Evolutionary conservation across 1,284 basidiomycete species (phyloP), one percentile per base, ranked within the genome.

Genomic region (Cryptococcus sp.): DNA sequence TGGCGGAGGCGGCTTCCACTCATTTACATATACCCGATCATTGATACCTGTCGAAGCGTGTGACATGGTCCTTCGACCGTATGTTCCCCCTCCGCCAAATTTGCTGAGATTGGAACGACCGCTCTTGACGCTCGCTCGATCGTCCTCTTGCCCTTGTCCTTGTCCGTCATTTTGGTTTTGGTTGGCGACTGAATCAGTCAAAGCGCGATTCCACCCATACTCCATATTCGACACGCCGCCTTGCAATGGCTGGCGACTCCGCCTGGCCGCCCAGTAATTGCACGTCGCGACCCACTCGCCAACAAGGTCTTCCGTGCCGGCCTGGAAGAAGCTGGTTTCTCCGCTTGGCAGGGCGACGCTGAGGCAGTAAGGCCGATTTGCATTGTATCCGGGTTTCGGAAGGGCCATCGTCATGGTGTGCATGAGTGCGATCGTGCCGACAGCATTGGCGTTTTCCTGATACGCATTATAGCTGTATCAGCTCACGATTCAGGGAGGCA

Each of bases 161-260:
- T 35, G 30, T 35, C 30, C 30, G 8, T 35, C 30, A 35, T 35
- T 35, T 49, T 88, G 85, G 11, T 72, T 68, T 17, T 88, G 85
- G 13, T 72, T 68, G 17, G 81, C 68, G 13, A 89, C 83, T 27
- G 16, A 19, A 11, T 35, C 40, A 17, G 55, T 42, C 23, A 47
- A 5, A 7, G 25, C 58, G 41, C 90, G 85, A 72, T 88, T 94
- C 95, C 95, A 99, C 11, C 95, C 95, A 71, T 99, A 98, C 76
- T 99, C 96, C 89, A 98, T 95, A 79, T 99, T 99, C 49, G 91
- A 93, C 2, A 98, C 93, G 30, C 94, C 95, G 3, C 94, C 95
- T 2, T 89, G 84, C 3, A 99, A 83, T 0, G 95, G 95, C 71
- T 96, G 93, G 68, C 94, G 93, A 76, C 90, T 93, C 63, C 86